A percentile compares a stretch with the other conserved stretches of the same genome.
Evolutionary conservation across 345 rosid genomes (phyloP).

Genomic region (Gossypium ekmanianum): DNA sequence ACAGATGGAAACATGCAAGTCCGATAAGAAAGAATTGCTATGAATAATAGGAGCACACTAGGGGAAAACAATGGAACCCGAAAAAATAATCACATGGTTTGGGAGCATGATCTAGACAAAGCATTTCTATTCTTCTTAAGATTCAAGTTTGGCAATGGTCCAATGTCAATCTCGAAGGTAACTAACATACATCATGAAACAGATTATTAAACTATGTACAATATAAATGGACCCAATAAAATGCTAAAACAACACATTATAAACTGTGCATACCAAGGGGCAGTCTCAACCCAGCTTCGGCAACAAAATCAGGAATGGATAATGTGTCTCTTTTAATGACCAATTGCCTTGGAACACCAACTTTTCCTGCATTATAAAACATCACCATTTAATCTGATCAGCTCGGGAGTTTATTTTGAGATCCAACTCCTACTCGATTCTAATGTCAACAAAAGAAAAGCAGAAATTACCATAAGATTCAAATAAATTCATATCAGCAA

Average conservation of each 20-base stretch:
- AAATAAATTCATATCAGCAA: constrained; percentile 69
- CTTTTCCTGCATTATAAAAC: constrained; percentile 42
- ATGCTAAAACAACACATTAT: background rate
- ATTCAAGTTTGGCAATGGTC: background rate
- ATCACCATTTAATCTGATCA: background rate
- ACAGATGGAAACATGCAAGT: background rate
- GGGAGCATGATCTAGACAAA: background rate
- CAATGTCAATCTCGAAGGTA: background rate
- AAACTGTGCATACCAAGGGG: constrained; percentile 51
- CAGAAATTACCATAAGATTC: constrained; percentile 37
- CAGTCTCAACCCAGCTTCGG: constrained; percentile 50
- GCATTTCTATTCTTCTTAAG: background rate
- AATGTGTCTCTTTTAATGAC: constrained; percentile 60
- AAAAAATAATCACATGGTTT: background rate
- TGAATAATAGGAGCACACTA: background rate
- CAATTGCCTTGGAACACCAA: constrained; percentile 56
- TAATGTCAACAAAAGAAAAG: background rate
- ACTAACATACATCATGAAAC: background rate
- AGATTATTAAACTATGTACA: background rate
- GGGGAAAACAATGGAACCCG: background rate
- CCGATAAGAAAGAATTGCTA: constrained; percentile 3
- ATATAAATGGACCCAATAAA: background rate
- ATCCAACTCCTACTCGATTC: background rate
- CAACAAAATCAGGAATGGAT: constrained; percentile 55
- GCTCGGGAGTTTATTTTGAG: background rate